Conservation (phyloP, 2,329 filamentous ascomycete species). For the Trichoderma arundinaceum region DNA sequence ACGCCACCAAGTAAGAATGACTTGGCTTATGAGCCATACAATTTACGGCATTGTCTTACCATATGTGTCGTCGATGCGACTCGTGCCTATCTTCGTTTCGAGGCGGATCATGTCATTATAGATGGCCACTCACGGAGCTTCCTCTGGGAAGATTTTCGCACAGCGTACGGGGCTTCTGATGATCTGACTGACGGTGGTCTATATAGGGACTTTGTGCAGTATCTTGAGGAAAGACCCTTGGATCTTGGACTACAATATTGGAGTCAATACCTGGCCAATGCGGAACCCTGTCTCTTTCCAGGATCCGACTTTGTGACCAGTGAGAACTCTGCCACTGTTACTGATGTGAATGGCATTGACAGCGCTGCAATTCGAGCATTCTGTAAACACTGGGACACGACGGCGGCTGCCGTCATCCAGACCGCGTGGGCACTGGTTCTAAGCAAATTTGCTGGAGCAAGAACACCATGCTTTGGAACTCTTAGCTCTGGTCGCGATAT, state of each 20-base stretch:
- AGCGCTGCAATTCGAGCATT: constrained; percentile 1
- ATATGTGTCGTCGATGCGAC: constrained; percentile 29
- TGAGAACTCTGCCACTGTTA: background rate
- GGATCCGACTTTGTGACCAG: no score
- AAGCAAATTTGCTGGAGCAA: constrained; percentile 7
- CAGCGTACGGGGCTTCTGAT: constrained; percentile 34
- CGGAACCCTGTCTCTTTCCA: no score
- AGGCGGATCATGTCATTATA: constrained; percentile 41
- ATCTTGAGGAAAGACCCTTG: no score
- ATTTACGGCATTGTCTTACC: constrained; percentile 31
- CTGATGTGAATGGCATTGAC: constrained; percentile 3
- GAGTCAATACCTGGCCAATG: no score
- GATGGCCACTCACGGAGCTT: constrained; percentile 40
- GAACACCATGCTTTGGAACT: constrained; percentile 31
- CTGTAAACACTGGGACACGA: constrained; percentile 28
- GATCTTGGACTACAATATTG: no score
- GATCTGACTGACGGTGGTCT: no score
- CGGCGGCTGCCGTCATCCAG: constrained; percentile 25
- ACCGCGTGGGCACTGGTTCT: constrained; percentile 33
- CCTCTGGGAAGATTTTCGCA: constrained; percentile 36
- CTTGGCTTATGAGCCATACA: background rate
- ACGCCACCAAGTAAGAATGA: no score
- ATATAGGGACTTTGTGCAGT: no score
- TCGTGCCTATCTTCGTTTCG: constrained; percentile 36
- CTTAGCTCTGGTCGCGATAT: constrained; percentile 32